Base-by-base conservation (phyloP, 257 asterid species). In the Gynochthodes officinalis region DNA sequence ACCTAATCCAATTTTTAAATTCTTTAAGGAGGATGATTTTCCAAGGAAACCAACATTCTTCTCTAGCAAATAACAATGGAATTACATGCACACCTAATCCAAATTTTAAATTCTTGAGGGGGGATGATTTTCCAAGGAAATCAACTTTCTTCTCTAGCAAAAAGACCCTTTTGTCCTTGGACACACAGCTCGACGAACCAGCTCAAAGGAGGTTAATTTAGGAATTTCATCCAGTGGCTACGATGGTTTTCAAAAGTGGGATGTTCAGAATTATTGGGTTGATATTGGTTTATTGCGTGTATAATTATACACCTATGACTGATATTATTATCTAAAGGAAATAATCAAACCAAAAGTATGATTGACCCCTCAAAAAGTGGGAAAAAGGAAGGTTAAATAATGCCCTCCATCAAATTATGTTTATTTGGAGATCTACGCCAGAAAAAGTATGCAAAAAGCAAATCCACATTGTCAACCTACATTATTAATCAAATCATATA, bases 391-490 rank as follows among this genome's bases (percentile, higher is more conserved):
- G 57, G 14, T 35, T 70, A 64, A 75, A 65, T 30, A 71, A 73
- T 64, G 79, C 43, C 30, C 59, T 35, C 77, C 72, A 52, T 33
- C 70, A 59, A 66, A 76, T 71, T 33, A 60, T 72, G 37, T 12
- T 40, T 64, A 75, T 42, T 68, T 44, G 69, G 48, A 37, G 49
- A 79, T 75, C 52, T 67, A 67, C 48, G 57, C 67, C 58, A 59
- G 39, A 68, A 49, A 64, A 76, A 70, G 68, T 39, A 61, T 46
- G 43, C 69, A 18, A 69, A 80, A 82, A 63, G 70, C 55, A 57
- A 63, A 73, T 73, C 77, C 48, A 48, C 69, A 27, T 69, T 75
- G 75, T 73, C 77, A 78, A 72, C 77, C 78, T 62, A 69, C 44
- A 40, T 70, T 55, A 32, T 58, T 62, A 75, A 75, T 67, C 23